Conservation (phyloP, 805 yeast species). For the Vanderwaltozyma verrucispora region DNA sequence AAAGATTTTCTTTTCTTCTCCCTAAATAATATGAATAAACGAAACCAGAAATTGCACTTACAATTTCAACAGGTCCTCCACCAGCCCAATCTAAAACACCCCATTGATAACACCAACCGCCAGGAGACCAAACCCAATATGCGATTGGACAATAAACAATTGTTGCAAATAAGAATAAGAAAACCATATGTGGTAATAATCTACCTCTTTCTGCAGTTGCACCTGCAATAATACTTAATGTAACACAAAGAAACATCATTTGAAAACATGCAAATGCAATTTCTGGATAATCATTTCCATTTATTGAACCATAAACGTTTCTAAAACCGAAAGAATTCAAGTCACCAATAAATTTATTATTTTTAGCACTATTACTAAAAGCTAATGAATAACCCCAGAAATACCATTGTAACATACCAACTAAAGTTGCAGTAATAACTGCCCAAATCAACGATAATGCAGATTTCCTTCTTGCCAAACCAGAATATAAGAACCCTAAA, state of each 20-base stretch:
- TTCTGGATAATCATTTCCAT: slow-evolving; percentile 48
- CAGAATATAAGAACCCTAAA: slow-evolving; percentile 83
- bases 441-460: slow-evolving; percentile 82
- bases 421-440: slow-evolving; percentile 58
- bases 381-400: slow-evolving; percentile 98
- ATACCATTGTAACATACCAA: slow-evolving; percentile 85
- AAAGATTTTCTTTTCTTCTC: slow-evolving; percentile 58
- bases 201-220: slow-evolving; percentile 92
- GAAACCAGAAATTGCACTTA: slow-evolving; percentile 85
- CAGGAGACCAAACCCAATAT: slow-evolving; percentile 88
- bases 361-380: slow-evolving; percentile 58
- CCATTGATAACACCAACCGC: slow-evolving; percentile 90
- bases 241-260: slow-evolving; percentile 86
- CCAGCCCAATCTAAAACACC: slow-evolving; percentile 96
- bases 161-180: slow-evolving; percentile 82
- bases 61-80: slow-evolving; percentile 93
- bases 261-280: slow-evolving; percentile 79
- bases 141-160: slow-evolving; percentile 91
- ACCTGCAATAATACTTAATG: slow-evolving; percentile 84
- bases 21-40: slow-evolving; percentile 78
- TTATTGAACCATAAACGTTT: slow-evolving; percentile 44
- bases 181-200: slow-evolving; percentile 71
- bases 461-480: slow-evolving; percentile 81
- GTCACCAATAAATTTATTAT: slow-evolving; percentile 83
- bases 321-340: slow-evolving; percentile 73